A percentile compares a stretch with the other conserved stretches of the same genome.
These are phyloP conservation scores for Pugionium cornutum DNA, from an alignment of 345 rosid genomes.

Conservation along the genomic window DNA sequence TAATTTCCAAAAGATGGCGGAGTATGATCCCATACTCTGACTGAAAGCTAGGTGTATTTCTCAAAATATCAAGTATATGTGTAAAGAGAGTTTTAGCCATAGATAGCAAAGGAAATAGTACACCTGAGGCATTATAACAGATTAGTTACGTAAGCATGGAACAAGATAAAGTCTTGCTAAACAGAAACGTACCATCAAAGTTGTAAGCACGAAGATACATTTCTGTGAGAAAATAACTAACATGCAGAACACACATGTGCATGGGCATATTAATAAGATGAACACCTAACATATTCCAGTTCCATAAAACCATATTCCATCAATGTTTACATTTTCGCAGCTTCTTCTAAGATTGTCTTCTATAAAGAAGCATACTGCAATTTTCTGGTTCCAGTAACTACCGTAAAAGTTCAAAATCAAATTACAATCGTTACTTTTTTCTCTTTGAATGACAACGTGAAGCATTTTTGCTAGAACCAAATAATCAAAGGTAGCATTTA, in stretches of 20 bases:
- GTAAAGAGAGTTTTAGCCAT: conserved; percentile 64
- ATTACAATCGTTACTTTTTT: too few relatives aligned
- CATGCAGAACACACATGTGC: conserved; percentile 17
- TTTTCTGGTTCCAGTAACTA: conserved; percentile 3
- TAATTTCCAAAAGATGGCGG: conserved; percentile 65
- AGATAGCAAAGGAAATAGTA: conserved; percentile 58
- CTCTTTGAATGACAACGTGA: conserved; percentile 51
- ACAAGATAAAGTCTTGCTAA: conserved; percentile 20
- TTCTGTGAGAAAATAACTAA: conserved; percentile 7
- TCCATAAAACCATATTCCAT: conserved; percentile 14
- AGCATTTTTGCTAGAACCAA: conserved; percentile 53
- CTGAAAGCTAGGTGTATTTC: conserved; percentile 77
- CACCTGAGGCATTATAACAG: conserved; percentile 50
- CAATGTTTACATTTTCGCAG: conserved; percentile 22
- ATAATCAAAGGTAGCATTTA: not conserved
- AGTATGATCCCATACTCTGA: conserved; percentile 81
- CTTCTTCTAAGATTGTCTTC: conserved; percentile 26
- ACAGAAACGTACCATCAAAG: conserved; percentile 12
- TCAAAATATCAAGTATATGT: conserved; percentile 70
- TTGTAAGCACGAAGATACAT: conserved; percentile 23
- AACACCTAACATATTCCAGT: conserved; percentile 15
- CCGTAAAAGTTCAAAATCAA: conserved; percentile 14
- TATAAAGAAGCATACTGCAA: conserved; percentile 13
- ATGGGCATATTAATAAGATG: conserved; percentile 21
- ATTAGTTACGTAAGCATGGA: conserved; percentile 10